Evolutionary conservation across 23 red algal genomes (phyloP), one percentile per base, ranked within the genome.

Genomic region (Rhodosorus marinus): DNA sequence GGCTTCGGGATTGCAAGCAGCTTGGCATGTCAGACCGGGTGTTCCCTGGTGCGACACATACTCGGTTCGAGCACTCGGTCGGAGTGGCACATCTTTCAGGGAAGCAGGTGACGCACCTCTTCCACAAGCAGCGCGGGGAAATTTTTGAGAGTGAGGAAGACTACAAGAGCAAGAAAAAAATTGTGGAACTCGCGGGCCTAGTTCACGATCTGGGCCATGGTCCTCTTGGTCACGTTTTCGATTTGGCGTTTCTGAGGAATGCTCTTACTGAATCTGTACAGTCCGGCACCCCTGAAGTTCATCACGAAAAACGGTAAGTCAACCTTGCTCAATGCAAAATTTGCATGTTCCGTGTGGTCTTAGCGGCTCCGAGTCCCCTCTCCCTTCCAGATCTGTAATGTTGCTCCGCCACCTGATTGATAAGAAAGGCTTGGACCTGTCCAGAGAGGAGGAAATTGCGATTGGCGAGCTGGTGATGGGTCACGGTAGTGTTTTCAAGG

Each of bases 171-270:
- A 42, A 66, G 21, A 32, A 47, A 41, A 49, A 15, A 7, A 56
- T 98, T 5, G 63, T 98, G 26, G 50, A 75, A 29, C 47, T 85
- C 21, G 90, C 90, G 0, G 90, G 78, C 1, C 74, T 98, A 20
- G 56, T 51, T 2, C 90, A 98, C 52, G 90, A 98, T 42, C 51
- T 98, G n/a, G 90, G 90, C 21, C 90, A 98, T 59, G 90, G 90
- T 20, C 90, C 90, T 34, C 86, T 83, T 47, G 67, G 56, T 49
- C 90, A 98, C 55, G 49, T 74, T 32, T 98, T 84, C 49, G 90
- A 98, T 52, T 30, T 67, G 27, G 31, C 24, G 9, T 66, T 98
- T 46, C 60, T 98, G 25, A 68, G 43, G 29, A 32, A 45, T 35
- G 26, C 8, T 41, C 29, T 30, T 27, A 25, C 51, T 62, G 26